Evolutionary conservation across 2,329 filamentous ascomycete genomes (phyloP), one percentile per base, ranked within the genome.

Genomic region (Claviceps lovelessii): DNA sequence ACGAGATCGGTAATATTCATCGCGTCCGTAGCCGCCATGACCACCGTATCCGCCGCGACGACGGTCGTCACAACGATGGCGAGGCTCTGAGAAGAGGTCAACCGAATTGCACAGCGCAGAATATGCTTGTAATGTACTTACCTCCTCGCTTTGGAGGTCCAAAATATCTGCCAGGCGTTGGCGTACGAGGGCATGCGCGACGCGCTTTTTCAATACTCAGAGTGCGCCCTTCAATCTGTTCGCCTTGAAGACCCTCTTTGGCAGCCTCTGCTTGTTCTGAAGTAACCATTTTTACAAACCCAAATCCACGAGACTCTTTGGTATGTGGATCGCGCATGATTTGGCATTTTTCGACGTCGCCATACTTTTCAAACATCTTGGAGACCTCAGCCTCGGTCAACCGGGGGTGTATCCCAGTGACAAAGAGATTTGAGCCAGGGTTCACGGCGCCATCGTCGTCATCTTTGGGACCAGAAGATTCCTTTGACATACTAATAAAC

Each of bases 261-360:
- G 93, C 93, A 62, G 93, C 90, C 72, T 98, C 93, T 60, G 93
- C 93, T 72, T 95, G 88, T 55, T 97, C 91, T 51, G 88, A 82
- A 56, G 89, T 94, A 58, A 90, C 84, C 91, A 98, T 97, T 78
- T 98, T 97, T 70, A 98, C 93, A 75, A 98, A 98, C 55, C 93
- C 93, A 62, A 98, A 98, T 61, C 93, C 93, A 72, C 93, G 93
- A 63, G 91, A 97, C 73, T 98, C 93, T 75, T 95, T 95, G 66
- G 88, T 94, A 73, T 98, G 93, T 58, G 93, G 93, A 68, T 98
- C 93, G 67, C 91, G 84, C 93, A 98, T 98, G 75, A 98, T 98
- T 72, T 96, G 94, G 76, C 91, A 97, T 75, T 94, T 97, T 75
- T 97, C 91, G 53, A 98, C 93, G 68, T 95, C 90, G 63, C 93